These are phyloP conservation scores for Coleophoma eucalyptorum DNA, from an alignment of 2,329 filamentous ascomycete species.

Conservation along the genomic window DNA sequence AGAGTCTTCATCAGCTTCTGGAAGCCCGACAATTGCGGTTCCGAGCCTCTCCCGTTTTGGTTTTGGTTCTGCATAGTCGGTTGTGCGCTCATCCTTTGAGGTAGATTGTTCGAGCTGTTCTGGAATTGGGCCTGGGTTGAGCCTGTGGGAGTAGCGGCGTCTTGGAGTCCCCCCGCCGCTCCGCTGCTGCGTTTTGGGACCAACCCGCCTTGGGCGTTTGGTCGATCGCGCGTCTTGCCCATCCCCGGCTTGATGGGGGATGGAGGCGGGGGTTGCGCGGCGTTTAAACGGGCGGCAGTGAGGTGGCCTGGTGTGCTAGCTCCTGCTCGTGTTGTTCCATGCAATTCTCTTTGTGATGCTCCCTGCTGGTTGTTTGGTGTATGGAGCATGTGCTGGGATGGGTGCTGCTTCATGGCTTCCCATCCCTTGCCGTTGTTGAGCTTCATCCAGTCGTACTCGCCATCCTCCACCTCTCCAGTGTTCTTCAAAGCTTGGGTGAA, in stretches of 20 bases:
- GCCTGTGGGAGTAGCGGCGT: conserved; percentile 79
- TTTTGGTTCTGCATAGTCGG: conserved; percentile 55
- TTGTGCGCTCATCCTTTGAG: conserved; percentile 59
- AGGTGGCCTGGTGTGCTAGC: conserved; percentile 54
- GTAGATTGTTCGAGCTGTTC: conserved; percentile 86
- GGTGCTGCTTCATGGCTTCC: conserved; percentile 73
- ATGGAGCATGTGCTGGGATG: conserved; percentile 68
- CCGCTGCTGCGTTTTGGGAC: conserved; percentile 74
- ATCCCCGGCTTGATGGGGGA: conserved; percentile 76
- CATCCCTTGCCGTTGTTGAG: conserved; percentile 86
- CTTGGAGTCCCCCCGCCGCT: conserved; percentile 64
- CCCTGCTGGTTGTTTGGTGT: conserved; percentile 76
- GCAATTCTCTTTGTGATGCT: conserved; percentile 79
- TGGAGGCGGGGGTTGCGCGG: conserved; percentile 84
- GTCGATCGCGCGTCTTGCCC: conserved; percentile 69
- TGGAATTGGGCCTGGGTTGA: conserved; percentile 96
- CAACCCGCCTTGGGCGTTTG: conserved; percentile 72
- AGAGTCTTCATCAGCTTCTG: conserved; percentile 91
- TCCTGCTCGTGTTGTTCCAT: conserved; percentile 67
- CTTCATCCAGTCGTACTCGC: conserved; percentile 99
- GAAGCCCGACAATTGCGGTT: conserved; percentile 75
- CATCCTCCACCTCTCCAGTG: conserved; percentile 90
- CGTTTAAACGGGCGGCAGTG: conserved; percentile 87
- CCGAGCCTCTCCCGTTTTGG: conserved; percentile 51
- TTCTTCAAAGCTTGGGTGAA: conserved; percentile 96